A percentile compares a stretch with the other conserved stretches of the same genome.
Conservation (phyloP, 495 filamentous ascomycete species). For the Xanthoparmelia taractica region DNA sequence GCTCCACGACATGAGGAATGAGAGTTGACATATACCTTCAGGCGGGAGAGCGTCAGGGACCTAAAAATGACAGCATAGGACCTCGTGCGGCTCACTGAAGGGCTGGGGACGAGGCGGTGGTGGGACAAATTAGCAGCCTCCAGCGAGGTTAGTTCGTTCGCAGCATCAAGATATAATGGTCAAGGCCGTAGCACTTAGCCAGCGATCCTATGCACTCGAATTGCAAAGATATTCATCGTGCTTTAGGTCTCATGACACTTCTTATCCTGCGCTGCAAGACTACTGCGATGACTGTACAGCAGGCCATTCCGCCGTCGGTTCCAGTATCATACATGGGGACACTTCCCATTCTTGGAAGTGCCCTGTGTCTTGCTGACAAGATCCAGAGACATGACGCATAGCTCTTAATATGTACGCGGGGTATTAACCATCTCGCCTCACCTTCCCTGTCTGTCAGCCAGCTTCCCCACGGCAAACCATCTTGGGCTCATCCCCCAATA, state of each 20-base stretch:
- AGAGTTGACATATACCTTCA: constrained; percentile 18
- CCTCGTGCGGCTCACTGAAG: constrained; percentile 34
- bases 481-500: background rate
- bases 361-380: background rate
- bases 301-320: background rate
- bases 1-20: background rate
- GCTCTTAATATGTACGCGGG: background rate
- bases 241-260: background rate
- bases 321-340: too few species aligned
- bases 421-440: constrained; percentile 5
- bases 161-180: background rate
- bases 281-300: background rate
- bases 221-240: background rate
- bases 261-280: background rate
- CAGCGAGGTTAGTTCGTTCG: constrained; percentile 13
- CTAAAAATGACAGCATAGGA: constrained; percentile 42
- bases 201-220: background rate
- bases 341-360: too few species aligned
- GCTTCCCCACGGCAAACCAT: background rate
- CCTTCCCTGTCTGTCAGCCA: constrained; percentile 12
- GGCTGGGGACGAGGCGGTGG: background rate
- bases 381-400: too few species aligned
- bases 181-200: background rate
- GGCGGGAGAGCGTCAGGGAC: constrained; percentile 35
- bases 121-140: constrained; percentile 7